phyloP scores from a whole-genome alignment of 2,329 filamentous ascomycete genomes.

The Neophaeococcomyces mojaviensis region DNA sequence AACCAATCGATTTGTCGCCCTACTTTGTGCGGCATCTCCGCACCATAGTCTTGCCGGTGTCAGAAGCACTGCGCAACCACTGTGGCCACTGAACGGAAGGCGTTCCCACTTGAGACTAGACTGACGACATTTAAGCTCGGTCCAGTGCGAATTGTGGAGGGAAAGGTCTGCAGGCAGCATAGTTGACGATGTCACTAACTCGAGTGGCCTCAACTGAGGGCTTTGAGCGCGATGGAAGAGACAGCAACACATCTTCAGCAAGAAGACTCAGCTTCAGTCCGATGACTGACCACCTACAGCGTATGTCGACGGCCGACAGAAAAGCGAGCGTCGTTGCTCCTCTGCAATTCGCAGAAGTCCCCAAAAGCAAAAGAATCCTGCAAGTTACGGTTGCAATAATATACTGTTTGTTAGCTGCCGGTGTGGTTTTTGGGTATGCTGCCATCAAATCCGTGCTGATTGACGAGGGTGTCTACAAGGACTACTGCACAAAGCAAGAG shows the following conservation, averaged over 20 bases:
- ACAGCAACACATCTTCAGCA: constrained; percentile 28
- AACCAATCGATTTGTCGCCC: too few relatives aligned
- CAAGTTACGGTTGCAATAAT: constrained; percentile 63
- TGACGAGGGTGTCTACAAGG: constrained; percentile 61
- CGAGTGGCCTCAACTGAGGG: constrained; percentile 38
- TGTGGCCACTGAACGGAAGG: not conserved
- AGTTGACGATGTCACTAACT: constrained; percentile 33
- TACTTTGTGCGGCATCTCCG: too few relatives aligned
- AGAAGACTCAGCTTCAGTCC: constrained; percentile 37
- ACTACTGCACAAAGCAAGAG: constrained; percentile 53
- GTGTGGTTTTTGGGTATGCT: constrained; percentile 76
- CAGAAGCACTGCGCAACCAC: not conserved
- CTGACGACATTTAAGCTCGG: constrained; percentile 3
- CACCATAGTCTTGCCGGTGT: too few relatives aligned
- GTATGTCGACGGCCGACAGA: constrained; percentile 26
- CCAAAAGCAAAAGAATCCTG: constrained; percentile 47
- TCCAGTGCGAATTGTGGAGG: not conserved
- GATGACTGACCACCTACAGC: constrained; percentile 30
- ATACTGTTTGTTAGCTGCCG: constrained; percentile 70
- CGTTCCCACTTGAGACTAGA: not conserved
- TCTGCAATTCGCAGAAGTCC: constrained; percentile 37
- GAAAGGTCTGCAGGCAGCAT: not conserved
- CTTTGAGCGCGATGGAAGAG: constrained; percentile 31
- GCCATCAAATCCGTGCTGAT: constrained; percentile 77
- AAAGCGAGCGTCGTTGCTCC: constrained; percentile 18